Base-by-base conservation (phyloP, 176 grass and related monocot species). In the Ensete glaucum region DNA sequence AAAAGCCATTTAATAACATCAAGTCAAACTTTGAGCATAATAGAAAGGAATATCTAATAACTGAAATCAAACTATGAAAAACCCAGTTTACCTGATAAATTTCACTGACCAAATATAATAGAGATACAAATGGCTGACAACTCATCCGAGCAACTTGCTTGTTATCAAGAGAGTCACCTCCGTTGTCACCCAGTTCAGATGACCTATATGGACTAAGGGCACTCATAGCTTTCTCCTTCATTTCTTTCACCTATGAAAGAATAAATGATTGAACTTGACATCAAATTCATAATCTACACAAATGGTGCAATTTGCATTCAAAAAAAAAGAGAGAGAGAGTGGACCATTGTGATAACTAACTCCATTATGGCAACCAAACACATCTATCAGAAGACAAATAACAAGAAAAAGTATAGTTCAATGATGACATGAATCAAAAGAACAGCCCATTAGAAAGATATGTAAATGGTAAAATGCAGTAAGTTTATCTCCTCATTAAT, bases 171-270 rank as follows among this genome's bases (percentile, higher is more conserved):
- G 82, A 68, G 74, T 79, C 83, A 84, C 85, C 90, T 62, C 82
- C 80, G 63, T 74, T 80, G 81, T 85, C 83, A 52, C 75, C 80
- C 14, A 25, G 49, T 24, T 51, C 52, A 13, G 73, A 65, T 69
- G 71, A 63, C 26, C 83, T 69, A 71, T 97, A 87, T 66, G 88
- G 82, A 78, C 82, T 93, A 77, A 93, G 87, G 16, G 84, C 74
- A 82, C 60, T 89, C 94, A 98, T 98, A 79, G 94, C 80, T 72
- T 87, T 93, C 58, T 98, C 90, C 85, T 98, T 98, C 24, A 93
- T 85, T 89, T 98, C 90, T 72, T 93, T 98, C 79, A 98, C 92
- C 94, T 98, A 84, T 81, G 73, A 55, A 79, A 84, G 72, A 55
- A 73, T 20, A 83, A 51, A 22, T 52, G 48, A 53, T 72, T 13